Evolutionary conservation across 352 stramenopile genomes (phyloP), one percentile per base, ranked within the genome.

Genomic region (Phytophthora aleatoria): DNA sequence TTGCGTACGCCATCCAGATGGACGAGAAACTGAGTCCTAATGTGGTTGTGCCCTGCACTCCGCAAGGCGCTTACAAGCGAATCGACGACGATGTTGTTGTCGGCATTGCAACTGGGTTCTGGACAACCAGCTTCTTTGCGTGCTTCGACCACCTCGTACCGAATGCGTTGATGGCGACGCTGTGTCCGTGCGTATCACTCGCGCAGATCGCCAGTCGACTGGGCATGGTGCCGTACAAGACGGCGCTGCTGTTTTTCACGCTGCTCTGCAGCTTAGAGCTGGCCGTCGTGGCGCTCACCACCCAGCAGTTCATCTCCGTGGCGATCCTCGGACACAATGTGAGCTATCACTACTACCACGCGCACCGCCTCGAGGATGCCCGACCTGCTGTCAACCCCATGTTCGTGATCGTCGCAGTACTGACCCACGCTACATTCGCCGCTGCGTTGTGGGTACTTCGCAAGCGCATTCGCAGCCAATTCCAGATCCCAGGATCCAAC

Each of bases 161-260:
- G 36, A 90, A 90, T 64, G 59, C 59, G 33, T 38, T 85, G 48
- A 83, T 85, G 77, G 60, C 60, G 8, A 76, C 61, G 15, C 70
- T 75, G 43, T 90, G 81, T 61, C 77, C 79, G 28, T 90, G 81
- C 44, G 71, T 90, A 35, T 81, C 77, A 20, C 24, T 86, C 33
- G 77, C 81, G 1, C 81, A 90, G 50, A 83, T 87, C 56, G 54
- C 72, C n/a, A 42, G 59, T 47, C 75, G 79, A 7, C 66, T 91
- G 35, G 76, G 74, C 1, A 62, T 91, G 15, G 64, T 72, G 16
- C 50, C 74, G 36, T 90, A 73, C 68, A 61, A 53, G 10, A 74
- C 69, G 11, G 53, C 69, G n/a, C 45, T 89, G 42, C 39, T 80
- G 10, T 55, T 81, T 52, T 81, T 84, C 44, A 47, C 64, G 12